Conservation (phyloP, 1,284 basidiomycete species). For the Tetrapyrgos nigripes region DNA sequence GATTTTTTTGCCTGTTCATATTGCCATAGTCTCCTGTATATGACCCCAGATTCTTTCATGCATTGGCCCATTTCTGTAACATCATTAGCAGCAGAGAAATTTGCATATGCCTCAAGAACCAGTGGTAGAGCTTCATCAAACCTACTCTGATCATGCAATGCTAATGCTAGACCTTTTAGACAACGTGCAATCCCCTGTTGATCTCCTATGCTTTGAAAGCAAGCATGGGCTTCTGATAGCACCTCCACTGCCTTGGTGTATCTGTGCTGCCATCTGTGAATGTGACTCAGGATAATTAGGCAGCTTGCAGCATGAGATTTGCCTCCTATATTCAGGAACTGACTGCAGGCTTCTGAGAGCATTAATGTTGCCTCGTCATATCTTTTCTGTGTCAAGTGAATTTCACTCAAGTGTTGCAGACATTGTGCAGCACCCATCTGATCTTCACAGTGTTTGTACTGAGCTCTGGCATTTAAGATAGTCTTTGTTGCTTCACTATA, state of each 20-base stretch:
- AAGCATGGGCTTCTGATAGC: background rate
- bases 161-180: background rate
- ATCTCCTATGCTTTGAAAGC: background rate
- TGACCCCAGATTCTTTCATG: background rate
- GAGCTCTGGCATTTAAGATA: background rate
- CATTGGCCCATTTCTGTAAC: too few species aligned
- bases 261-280: slow-evolving; percentile 6
- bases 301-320: slow-evolving; percentile 10
- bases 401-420: background rate
- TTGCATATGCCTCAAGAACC: too few species aligned
- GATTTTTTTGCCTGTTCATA: too few species aligned
- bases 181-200: background rate
- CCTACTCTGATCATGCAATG: too few species aligned
- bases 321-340: slow-evolving; percentile 10
- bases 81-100: too few species aligned
- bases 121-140: too few species aligned
- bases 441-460: background rate
- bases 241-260: too few species aligned
- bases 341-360: background rate
- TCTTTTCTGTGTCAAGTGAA: slow-evolving; percentile 1
- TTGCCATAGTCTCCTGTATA: background rate
- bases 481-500: slow-evolving; percentile 1
- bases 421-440: slow-evolving; percentile 10
- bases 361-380: slow-evolving; percentile 11
- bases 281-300: slow-evolving; percentile 11